Conservation (phyloP, 108 stramenopile species). For the Stephanodiscus minutulus region DNA sequence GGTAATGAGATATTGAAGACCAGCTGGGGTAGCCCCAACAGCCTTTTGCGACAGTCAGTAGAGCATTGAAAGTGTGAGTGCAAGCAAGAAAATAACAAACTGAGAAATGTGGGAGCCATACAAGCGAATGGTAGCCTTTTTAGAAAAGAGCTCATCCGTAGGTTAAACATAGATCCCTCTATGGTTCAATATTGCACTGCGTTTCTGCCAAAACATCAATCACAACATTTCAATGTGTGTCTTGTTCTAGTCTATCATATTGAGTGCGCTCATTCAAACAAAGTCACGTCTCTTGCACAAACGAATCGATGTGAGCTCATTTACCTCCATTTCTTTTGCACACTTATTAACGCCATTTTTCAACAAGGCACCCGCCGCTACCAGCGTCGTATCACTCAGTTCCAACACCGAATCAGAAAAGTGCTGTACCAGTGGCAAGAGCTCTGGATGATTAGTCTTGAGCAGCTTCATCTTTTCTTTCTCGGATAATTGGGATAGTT, state of each 20-base stretch:
- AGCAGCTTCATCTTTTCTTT: slow-evolving; percentile 66
- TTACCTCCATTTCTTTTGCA: slow-evolving; percentile 64
- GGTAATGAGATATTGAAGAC: slow-evolving; percentile 74
- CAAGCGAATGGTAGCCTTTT: slow-evolving; percentile 69
- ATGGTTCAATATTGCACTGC: slow-evolving; percentile 67
- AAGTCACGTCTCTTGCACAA: background rate
- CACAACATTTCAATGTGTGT: slow-evolving; percentile 16
- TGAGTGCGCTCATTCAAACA: slow-evolving; percentile 46
- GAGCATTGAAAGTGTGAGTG: slow-evolving; percentile 28
- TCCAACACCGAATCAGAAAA: slow-evolving; percentile 60
- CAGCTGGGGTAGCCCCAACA: slow-evolving; percentile 71
- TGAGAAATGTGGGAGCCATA: slow-evolving; percentile 50
- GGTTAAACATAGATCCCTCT: slow-evolving; percentile 62
- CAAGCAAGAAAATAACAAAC: background rate
- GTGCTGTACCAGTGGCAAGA: slow-evolving; percentile 70
- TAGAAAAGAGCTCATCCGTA: slow-evolving; percentile 51
- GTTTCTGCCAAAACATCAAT: slow-evolving; percentile 79
- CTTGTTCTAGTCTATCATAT: slow-evolving; percentile 81
- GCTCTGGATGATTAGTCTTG: slow-evolving; percentile 70
- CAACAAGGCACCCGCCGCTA: slow-evolving; percentile 58
- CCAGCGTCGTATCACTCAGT: slow-evolving; percentile 48
- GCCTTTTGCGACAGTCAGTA: slow-evolving; percentile 41
- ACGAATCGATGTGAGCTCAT: slow-evolving; percentile 20
- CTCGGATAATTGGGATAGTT: slow-evolving; percentile 56
- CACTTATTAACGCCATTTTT: slow-evolving; percentile 34